Conservation (phyloP, 805 yeast species). For the Teunomyces stri region DNA sequence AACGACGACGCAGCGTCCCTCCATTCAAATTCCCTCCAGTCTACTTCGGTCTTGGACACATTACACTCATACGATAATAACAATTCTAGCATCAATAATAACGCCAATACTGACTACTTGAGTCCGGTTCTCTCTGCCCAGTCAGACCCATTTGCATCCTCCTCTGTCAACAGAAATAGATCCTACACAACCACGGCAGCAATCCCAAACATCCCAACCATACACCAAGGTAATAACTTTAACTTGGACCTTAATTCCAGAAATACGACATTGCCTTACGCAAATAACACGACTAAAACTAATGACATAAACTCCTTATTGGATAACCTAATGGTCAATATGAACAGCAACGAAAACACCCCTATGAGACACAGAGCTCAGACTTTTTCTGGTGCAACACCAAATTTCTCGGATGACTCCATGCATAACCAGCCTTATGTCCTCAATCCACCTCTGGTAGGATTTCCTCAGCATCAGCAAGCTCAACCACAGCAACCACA, state of each 20-base stretch:
- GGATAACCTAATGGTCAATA: slow-evolving; percentile 31
- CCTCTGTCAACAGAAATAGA: slow-evolving; percentile 34
- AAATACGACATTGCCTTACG: slow-evolving; percentile 23
- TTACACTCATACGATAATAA: slow-evolving; percentile 13
- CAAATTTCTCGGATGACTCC: slow-evolving; percentile 18
- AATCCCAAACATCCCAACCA: slow-evolving; percentile 17
- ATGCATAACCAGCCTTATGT: slow-evolving; percentile 9
- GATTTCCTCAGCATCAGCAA: slow-evolving; percentile 3
- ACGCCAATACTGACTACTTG: slow-evolving; percentile 16
- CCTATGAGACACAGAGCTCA: slow-evolving; percentile 36
- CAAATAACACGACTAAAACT: slow-evolving; percentile 16
- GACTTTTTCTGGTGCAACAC: slow-evolving; percentile 39
- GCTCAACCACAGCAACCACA: slow-evolving; percentile 3
- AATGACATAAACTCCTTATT: slow-evolving; percentile 28
- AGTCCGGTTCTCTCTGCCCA: slow-evolving; percentile 20
- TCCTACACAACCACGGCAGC: slow-evolving; percentile 52
- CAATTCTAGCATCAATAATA: slow-evolving; percentile 9
- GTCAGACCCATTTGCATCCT: slow-evolving; percentile 7
- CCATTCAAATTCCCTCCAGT: slow-evolving; percentile 15
- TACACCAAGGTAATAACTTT: slow-evolving; percentile 10
- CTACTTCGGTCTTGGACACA: slow-evolving; percentile 15
- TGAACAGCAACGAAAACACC: slow-evolving; percentile 9
- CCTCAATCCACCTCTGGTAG: slow-evolving; percentile 1
- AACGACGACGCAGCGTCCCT: slow-evolving; percentile 40
- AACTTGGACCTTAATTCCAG: slow-evolving; percentile 9